These are phyloP conservation scores for Agaricus bisporus DNA, from an alignment of 768 basidiomycete genomes.

Conservation along the genomic window DNA sequence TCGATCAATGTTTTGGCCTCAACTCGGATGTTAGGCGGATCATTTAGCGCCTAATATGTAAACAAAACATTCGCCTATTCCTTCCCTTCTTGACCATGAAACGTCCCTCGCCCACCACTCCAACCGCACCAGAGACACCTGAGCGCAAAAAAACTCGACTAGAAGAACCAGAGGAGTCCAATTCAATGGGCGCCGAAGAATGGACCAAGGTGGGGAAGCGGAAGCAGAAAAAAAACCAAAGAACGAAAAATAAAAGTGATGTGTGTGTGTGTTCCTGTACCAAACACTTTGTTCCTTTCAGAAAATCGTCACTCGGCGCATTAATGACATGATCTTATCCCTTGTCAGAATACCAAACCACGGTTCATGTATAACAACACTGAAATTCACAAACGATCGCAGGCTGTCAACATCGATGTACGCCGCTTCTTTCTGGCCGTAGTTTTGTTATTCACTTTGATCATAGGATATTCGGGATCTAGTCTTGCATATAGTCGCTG, in stretches of 20 bases:
- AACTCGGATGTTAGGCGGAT: background rate
- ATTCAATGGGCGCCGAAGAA: slow-evolving; percentile 13
- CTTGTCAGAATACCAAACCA: slow-evolving; percentile 46
- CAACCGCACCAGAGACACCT: background rate
- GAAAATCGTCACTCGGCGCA: background rate
- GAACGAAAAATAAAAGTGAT: slow-evolving; percentile 49
- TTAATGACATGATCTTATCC: slow-evolving; percentile 1
- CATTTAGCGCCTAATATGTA: background rate
- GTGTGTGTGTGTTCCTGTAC: slow-evolving; percentile 41
- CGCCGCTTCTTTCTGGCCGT: slow-evolving; percentile 19
- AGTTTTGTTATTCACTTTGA: background rate
- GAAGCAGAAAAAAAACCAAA: slow-evolving; percentile 64
- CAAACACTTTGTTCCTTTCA: slow-evolving; percentile 7
- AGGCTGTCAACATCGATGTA: slow-evolving; percentile 79
- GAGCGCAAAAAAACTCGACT: background rate
- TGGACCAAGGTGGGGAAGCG: slow-evolving; percentile 73
- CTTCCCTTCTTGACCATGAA: slow-evolving; percentile 4
- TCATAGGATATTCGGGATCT: slow-evolving; percentile 83
- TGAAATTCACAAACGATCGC: slow-evolving; percentile 67
- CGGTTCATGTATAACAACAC: slow-evolving; percentile 76
- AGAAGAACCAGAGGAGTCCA: background rate
- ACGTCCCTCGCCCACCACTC: background rate
- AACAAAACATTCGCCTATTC: background rate
- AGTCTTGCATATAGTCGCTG: slow-evolving; percentile 73
- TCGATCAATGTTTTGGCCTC: too few species aligned